Conservation (phyloP, 768 basidiomycete species). For the Coprinopsis sp. region DNA sequence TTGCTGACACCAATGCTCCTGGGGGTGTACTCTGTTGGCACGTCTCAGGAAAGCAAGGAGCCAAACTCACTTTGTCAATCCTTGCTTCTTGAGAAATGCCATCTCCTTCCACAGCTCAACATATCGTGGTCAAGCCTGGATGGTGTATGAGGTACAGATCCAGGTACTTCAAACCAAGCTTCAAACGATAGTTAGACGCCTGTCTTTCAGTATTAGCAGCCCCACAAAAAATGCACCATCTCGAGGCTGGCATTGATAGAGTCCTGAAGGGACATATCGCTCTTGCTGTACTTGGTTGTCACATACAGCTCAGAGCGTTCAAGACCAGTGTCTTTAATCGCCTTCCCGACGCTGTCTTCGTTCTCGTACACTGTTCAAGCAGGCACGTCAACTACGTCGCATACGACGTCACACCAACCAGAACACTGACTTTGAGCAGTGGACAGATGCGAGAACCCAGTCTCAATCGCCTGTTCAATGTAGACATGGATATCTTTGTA, state of each 20-base stretch:
- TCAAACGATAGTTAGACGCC: slow-evolving; percentile 5
- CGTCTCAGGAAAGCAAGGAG: background rate
- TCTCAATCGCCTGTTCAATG: slow-evolving; percentile 53
- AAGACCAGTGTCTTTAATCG: slow-evolving; percentile 36
- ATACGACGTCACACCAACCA: no score
- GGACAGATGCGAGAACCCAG: slow-evolving; percentile 61
- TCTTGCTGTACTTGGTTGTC: slow-evolving; percentile 48
- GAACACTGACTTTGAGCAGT: slow-evolving; percentile 48
- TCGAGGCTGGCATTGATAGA: slow-evolving; percentile 44
- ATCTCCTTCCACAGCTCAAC: slow-evolving; percentile 51
- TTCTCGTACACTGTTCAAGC: slow-evolving; percentile 34
- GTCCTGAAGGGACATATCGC: slow-evolving; percentile 32
- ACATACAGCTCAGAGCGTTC: slow-evolving; percentile 42
- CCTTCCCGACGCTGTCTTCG: slow-evolving; percentile 29
- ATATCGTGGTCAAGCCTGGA: slow-evolving; percentile 29
- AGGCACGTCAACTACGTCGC: no score
- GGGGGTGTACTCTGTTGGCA: background rate
- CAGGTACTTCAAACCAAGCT: slow-evolving; percentile 59
- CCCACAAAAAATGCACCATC: slow-evolving; percentile 31
- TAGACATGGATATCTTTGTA: slow-evolving; percentile 47
- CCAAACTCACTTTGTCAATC: slow-evolving; percentile 34
- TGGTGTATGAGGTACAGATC: slow-evolving; percentile 70
- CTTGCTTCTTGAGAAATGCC: slow-evolving; percentile 47
- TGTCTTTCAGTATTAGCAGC: background rate
- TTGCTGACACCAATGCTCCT: slow-evolving; percentile 78